Evolutionary conservation across 1,284 basidiomycete genomes (phyloP).

Genomic region (Austropuccinia psidii): DNA sequence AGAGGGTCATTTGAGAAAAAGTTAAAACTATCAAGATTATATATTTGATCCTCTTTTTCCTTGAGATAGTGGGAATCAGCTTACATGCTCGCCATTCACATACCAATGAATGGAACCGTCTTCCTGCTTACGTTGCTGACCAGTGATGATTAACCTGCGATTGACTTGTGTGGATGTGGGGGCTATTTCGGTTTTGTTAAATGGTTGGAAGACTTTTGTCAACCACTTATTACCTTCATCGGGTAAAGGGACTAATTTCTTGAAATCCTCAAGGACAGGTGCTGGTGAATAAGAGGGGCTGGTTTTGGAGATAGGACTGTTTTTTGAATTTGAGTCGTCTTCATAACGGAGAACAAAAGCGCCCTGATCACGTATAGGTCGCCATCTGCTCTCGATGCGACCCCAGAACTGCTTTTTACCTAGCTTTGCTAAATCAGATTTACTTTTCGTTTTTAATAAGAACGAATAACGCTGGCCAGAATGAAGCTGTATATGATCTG

Average conservation of each 20-base stretch:
- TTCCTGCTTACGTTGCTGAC: conserved; percentile 10
- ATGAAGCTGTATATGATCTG: conserved; percentile 39
- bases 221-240: conserved; percentile 14
- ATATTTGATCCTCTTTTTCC: background rate
- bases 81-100: conserved; percentile 16
- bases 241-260: conserved; percentile 2
- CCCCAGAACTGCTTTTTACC: conserved; percentile 13
- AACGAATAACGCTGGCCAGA: conserved; percentile 43
- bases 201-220: background rate
- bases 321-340: conserved; percentile 25
- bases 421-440: conserved; percentile 28
- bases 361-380: background rate
- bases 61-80: background rate
- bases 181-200: conserved; percentile 4
- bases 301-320: background rate
- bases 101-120: conserved; percentile 20
- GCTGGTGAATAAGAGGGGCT: background rate
- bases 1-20: background rate
- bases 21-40: background rate
- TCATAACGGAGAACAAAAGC: conserved; percentile 26
- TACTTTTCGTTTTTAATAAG: conserved; percentile 37
- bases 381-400: conserved; percentile 16
- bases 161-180: conserved; percentile 19
- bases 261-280: background rate
- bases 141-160: conserved; percentile 14